phyloP scores from a whole-genome alignment of 768 basidiomycete genomes.

The Boletellus ananiceps region DNA sequence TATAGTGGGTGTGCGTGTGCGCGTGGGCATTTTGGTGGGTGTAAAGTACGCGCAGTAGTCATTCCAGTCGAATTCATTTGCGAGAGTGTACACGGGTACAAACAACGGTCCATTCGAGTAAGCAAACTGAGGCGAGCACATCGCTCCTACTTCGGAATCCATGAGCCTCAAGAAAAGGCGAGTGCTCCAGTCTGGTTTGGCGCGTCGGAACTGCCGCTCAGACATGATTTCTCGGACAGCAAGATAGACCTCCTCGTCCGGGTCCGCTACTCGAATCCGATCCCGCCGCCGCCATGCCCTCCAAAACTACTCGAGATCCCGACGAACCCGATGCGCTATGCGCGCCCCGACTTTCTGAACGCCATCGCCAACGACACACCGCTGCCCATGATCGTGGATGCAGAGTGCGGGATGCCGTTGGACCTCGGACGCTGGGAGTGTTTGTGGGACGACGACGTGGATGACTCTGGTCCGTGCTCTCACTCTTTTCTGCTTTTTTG shows the following conservation, averaged over 20 bases:
- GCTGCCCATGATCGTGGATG: slow-evolving; percentile 94
- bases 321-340: slow-evolving; percentile 86
- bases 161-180: slow-evolving; percentile 62
- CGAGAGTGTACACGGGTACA: slow-evolving; percentile 1
- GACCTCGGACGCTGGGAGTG: slow-evolving; percentile 81
- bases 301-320: slow-evolving; percentile 90
- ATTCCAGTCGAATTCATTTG: background rate
- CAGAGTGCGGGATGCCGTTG: slow-evolving; percentile 94
- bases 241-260: slow-evolving; percentile 91
- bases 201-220: background rate
- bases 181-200: background rate
- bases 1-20: no score
- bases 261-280: slow-evolving; percentile 90
- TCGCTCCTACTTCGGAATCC: background rate
- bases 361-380: slow-evolving; percentile 76
- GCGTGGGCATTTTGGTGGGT: no score
- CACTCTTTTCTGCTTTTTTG: background rate
- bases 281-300: slow-evolving; percentile 95
- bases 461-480: slow-evolving; percentile 53
- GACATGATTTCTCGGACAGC: slow-evolving; percentile 31
- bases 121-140: slow-evolving; percentile 6
- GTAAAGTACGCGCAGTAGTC: no score
- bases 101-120: slow-evolving; percentile 8
- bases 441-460: slow-evolving; percentile 76
- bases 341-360: slow-evolving; percentile 79